Percentiles rank a stretch among this genome's conserved stretches.
These are phyloP conservation scores for Trichoderma atroviride DNA, from an alignment of 2,329 filamentous ascomycete species.

Conservation along the genomic window DNA sequence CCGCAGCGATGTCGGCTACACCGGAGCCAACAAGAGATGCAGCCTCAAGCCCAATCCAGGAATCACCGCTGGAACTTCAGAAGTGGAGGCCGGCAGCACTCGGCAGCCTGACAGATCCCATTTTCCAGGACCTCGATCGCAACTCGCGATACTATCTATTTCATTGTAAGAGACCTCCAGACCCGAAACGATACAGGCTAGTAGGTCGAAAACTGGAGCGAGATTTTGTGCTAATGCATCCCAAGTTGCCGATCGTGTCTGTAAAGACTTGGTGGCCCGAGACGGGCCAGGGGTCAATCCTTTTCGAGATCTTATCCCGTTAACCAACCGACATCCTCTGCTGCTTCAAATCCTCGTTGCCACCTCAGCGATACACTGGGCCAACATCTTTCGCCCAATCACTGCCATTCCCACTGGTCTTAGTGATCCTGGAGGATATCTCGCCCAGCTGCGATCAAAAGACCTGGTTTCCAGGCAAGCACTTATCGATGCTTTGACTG, in stretches of 20 bases:
- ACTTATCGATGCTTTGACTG: constrained; percentile 51
- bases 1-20: constrained; percentile 20
- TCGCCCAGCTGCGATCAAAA: constrained; percentile 43
- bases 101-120: constrained; percentile 53
- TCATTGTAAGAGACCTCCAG: constrained; percentile 49
- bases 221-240: constrained; percentile 22
- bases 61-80: not conserved
- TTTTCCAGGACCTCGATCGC: constrained; percentile 56
- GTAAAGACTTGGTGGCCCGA: constrained; percentile 56
- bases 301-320: constrained; percentile 52
- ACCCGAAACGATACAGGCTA: not conserved
- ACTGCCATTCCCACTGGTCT: constrained; percentile 38
- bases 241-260: constrained; percentile 52
- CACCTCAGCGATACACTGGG: constrained; percentile 53
- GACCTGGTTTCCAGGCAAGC: constrained; percentile 44
- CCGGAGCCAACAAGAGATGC: constrained; percentile 15
- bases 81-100: constrained; percentile 22
- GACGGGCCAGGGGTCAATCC: constrained; percentile 51
- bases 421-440: constrained; percentile 42
- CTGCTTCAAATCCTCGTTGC: constrained; percentile 53
- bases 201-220: not conserved
- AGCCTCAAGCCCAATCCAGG: constrained; percentile 9
- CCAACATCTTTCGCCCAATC: constrained; percentile 46
- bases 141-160: constrained; percentile 52
- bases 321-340: constrained; percentile 49